Conservation (phyloP, 148 eudicot species). For the Mesembryanthemum crystallinum region DNA sequence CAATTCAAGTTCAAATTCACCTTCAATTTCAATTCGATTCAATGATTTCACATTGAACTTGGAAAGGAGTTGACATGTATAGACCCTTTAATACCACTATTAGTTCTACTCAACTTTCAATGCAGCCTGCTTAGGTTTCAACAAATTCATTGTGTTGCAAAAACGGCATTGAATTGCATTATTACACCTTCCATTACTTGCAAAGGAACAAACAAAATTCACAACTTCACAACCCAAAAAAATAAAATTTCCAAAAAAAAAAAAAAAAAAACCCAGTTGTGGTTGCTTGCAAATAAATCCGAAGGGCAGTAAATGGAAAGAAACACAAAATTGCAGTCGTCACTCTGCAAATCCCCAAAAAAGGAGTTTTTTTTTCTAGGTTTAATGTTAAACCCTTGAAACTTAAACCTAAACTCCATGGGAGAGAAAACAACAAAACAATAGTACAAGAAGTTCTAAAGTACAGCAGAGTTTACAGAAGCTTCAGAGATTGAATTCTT, state of each 20-base stretch:
- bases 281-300: not conserved
- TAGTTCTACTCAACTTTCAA: not conserved
- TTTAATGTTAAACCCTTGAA: not conserved
- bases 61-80: not conserved
- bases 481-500: not conserved
- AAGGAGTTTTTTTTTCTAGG: not conserved
- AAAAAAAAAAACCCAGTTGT: not conserved
- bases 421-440: not conserved
- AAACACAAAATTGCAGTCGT: not conserved
- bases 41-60: not conserved
- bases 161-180: too few species aligned
- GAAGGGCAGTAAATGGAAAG: not conserved
- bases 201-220: not conserved
- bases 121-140: not conserved
- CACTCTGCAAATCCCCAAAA: not conserved
- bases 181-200: too few species aligned
- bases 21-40: too few species aligned
- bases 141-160: too few species aligned
- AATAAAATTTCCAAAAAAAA: too few species aligned
- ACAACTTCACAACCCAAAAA: not conserved
- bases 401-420: not conserved
- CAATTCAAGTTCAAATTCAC: too few species aligned
- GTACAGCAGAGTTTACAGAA: slow-evolving; percentile 2
- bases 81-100: not conserved
- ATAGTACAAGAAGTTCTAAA: not conserved